A percentile compares a stretch with the other conserved stretches of the same genome.
phyloP scores from a whole-genome alignment of 1,284 basidiomycete genomes.

The Ceratobasidium sp. region DNA sequence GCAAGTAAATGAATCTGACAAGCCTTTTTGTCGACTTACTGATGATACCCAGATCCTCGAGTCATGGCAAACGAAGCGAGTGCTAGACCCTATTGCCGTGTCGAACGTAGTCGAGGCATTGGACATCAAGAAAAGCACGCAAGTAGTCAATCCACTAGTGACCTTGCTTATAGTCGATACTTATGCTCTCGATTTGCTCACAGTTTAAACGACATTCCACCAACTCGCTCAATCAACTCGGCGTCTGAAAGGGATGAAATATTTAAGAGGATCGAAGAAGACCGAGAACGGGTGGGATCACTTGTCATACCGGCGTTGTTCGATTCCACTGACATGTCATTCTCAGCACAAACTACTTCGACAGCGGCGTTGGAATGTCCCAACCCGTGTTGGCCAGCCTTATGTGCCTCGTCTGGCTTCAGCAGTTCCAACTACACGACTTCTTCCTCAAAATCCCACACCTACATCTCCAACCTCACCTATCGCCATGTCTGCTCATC shows the following conservation, averaged over 20 bases:
- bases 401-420: slow-evolving; percentile 55
- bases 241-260: slow-evolving; percentile 69
- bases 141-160: slow-evolving; percentile 50
- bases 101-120: slow-evolving; percentile 68
- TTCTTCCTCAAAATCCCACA: slow-evolving; percentile 41
- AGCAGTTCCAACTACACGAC: slow-evolving; percentile 40
- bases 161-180: background rate
- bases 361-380: slow-evolving; percentile 86
- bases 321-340: background rate
- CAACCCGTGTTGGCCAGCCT: slow-evolving; percentile 52
- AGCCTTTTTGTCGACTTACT: background rate
- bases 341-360: slow-evolving; percentile 86
- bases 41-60: slow-evolving; percentile 77
- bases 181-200: background rate
- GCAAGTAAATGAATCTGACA: slow-evolving; percentile 60
- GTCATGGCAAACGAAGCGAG: slow-evolving; percentile 87
- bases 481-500: slow-evolving; percentile 42
- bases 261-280: slow-evolving; percentile 92
- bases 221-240: slow-evolving; percentile 60
- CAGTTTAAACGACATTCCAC: slow-evolving; percentile 50
- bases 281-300: slow-evolving; percentile 79
- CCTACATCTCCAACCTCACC: slow-evolving; percentile 40
- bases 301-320: background rate
- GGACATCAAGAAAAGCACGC: slow-evolving; percentile 54
- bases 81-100: slow-evolving; percentile 80